Base-by-base conservation (phyloP, 805 yeast species). In the Candida schatavii region DNA sequence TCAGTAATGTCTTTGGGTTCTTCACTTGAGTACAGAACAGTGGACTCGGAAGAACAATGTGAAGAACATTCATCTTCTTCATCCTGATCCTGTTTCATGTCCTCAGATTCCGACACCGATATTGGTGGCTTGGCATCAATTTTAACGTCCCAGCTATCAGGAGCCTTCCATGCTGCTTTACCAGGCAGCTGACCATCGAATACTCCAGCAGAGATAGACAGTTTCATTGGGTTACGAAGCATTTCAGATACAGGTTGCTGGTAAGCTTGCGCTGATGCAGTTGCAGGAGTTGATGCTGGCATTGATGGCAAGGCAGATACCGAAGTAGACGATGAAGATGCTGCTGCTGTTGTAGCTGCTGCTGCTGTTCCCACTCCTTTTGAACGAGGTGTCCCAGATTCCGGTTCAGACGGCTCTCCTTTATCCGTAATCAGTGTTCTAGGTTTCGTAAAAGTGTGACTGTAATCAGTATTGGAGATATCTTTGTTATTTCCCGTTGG, bases 71-170 rank as follows among this genome's bases (percentile, higher is more conserved):
- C 36, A 28, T 25, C 29, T 19, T 25, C 29, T 13, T 25, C 37
- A 19, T 35, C 27, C 10, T 37, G 39, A 27, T 30, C 28, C 11
- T 40, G 38, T 18, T 35, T 25, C 18, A 20, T 20, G 5, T 22
- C 37, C 9, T 35, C 20, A n/a, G 37, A 17, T 15, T 35, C 37
- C 4, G 27, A 10, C 5, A 9, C 19, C 9, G 35, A 18, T 17
- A 14, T 18, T 13, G 18, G 11, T 15, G 35, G 35, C 13, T 29
- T 38, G 9, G 34, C 35, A 19, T 59, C 61, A 11, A 50, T 52
- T 36, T 71, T 69, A 17, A 72, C 77, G 41, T 69, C 77, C 77
- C 77, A 72, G 43, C 71, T 62, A 47, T 72, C 77, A 1, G 77
- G 77, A 2, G 77, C 75, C 36, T 55, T 62, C 77, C 77, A 72